A percentile compares a stretch with the other conserved stretches of the same genome.
Conservation (phyloP, 1,139 yeast genomes). For the Protomyces macrosporus region DNA sequence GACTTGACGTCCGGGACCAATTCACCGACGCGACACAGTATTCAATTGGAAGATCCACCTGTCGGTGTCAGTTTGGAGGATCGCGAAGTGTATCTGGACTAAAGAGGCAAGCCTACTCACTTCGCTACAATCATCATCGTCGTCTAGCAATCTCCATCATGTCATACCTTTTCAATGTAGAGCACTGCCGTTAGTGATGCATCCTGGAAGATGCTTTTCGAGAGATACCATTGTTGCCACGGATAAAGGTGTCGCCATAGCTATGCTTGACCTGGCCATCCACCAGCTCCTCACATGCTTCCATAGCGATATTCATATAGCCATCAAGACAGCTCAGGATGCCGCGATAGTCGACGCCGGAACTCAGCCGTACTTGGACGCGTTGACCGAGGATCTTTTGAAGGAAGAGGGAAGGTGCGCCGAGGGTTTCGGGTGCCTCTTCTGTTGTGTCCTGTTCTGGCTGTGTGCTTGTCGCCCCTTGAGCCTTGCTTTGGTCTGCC, state of each 20-base stretch:
- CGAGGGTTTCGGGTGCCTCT: slow-evolving; percentile 1
- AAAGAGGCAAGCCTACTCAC: neutral
- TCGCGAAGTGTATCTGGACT: slow-evolving; percentile 12
- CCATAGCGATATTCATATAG: slow-evolving; percentile 89
- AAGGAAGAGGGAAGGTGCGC: slow-evolving; percentile 46
- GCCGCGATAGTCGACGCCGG: slow-evolving; percentile 79
- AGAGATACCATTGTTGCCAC: slow-evolving; percentile 76
- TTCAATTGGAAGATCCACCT: neutral
- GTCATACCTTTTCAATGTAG: neutral
- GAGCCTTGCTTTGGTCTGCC: neutral
- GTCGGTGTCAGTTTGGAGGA: slow-evolving; percentile 21
- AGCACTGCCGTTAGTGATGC: neutral
- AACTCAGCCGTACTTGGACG: slow-evolving; percentile 76
- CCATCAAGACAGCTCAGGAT: slow-evolving; percentile 88
- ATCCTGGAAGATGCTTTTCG: no score
- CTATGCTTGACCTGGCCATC: slow-evolving; percentile 53
- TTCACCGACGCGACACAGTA: neutral
- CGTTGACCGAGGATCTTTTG: slow-evolving; percentile 71
- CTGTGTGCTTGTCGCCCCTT: neutral
- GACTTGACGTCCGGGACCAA: neutral
- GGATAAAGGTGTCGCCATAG: slow-evolving; percentile 83
- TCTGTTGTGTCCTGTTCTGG: neutral
- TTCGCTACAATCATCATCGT: no score
- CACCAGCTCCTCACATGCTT: slow-evolving; percentile 63
- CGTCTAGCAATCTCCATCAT: neutral